These are phyloP conservation scores for Scenedesmus sp. DNA, from an alignment of 163 green algal species.

Conservation along the genomic window DNA sequence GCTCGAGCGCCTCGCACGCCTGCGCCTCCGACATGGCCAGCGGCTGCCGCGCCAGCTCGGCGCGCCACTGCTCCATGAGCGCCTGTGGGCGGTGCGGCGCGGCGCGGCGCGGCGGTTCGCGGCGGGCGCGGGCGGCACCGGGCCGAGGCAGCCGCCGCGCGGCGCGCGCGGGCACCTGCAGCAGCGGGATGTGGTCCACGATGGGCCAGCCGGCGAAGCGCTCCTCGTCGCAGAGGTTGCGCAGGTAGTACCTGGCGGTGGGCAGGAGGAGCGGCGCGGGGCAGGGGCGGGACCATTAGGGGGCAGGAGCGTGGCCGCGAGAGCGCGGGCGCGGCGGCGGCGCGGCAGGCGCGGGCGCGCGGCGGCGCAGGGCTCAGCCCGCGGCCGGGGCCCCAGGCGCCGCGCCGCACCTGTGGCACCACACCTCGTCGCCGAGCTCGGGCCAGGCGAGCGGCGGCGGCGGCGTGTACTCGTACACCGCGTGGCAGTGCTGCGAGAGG, in stretches of 20 bases:
- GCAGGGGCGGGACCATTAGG: neutral
- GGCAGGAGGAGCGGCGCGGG: no score
- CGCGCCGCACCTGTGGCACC: conserved; percentile 65
- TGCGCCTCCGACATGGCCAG: conserved; percentile 80
- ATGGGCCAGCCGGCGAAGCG: conserved; percentile 84
- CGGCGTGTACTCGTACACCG: conserved; percentile 89
- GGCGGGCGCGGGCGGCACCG: no score
- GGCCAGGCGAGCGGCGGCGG: conserved; percentile 89
- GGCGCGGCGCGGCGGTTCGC: no score
- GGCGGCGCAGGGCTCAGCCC: neutral
- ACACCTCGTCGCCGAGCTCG: conserved; percentile 76
- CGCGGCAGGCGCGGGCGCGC: no score
- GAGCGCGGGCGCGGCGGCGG: no score
- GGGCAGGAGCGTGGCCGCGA: neutral
- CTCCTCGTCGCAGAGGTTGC: conserved; percentile 83
- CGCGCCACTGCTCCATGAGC: conserved; percentile 83
- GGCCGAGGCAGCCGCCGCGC: neutral
- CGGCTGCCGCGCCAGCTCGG: conserved; percentile 84
- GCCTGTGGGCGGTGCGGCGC: conserved; percentile 56
- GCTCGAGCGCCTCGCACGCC: conserved; percentile 78
- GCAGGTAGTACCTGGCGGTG: conserved; percentile 90
- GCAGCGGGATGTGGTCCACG: conserved; percentile 87
- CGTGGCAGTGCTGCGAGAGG: conserved; percentile 57
- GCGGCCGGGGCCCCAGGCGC: no score
- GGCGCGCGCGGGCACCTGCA: conserved; percentile 70